phyloP scores from a whole-genome alignment of 2,329 filamentous ascomycete genomes.

The Ampelomyces quisqualis region DNA sequence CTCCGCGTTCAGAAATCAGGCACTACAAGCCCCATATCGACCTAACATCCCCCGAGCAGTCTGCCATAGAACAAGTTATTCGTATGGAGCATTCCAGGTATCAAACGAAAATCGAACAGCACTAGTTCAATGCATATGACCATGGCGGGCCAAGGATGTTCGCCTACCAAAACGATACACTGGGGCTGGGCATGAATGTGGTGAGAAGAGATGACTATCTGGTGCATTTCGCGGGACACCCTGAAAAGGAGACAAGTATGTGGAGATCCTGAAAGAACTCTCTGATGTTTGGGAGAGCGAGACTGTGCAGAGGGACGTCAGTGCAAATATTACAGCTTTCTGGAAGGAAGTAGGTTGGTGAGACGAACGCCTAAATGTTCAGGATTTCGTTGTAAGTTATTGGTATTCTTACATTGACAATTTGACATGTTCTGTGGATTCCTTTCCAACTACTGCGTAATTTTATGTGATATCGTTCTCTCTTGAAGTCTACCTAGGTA shows the following conservation, averaged over 20 bases:
- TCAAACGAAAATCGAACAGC: conserved; percentile 41
- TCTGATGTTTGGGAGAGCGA: conserved; percentile 26
- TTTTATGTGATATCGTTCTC: too few species aligned
- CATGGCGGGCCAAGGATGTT: conserved; percentile 29
- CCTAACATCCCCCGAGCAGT: conserved; percentile 45
- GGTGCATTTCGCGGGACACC: conserved; percentile 48
- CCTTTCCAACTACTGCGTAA: too few species aligned
- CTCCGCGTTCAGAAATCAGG: conserved; percentile 42
- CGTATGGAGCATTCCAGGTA: conserved; percentile 35
- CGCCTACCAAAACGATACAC: conserved; percentile 31
- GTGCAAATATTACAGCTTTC: conserved; percentile 28
- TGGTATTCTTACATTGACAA: too few species aligned
- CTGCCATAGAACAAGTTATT: conserved; percentile 45
- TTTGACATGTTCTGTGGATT: background rate
- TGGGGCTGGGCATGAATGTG: conserved; percentile 40
- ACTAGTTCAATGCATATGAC: conserved; percentile 49
- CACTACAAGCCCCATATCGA: conserved; percentile 42
- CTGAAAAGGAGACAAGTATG: conserved; percentile 41
- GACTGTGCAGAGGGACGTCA: conserved; percentile 25
- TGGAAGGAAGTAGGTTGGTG: conserved; percentile 10
- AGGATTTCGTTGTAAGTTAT: background rate
- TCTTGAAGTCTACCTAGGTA: too few species aligned
- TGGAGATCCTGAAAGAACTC: conserved; percentile 12
- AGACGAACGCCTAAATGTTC: background rate
- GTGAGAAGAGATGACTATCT: conserved; percentile 46